These are phyloP conservation scores for Meredithiella fracta DNA, from an alignment of 2,329 filamentous ascomycete genomes.

Conservation along the genomic window DNA sequence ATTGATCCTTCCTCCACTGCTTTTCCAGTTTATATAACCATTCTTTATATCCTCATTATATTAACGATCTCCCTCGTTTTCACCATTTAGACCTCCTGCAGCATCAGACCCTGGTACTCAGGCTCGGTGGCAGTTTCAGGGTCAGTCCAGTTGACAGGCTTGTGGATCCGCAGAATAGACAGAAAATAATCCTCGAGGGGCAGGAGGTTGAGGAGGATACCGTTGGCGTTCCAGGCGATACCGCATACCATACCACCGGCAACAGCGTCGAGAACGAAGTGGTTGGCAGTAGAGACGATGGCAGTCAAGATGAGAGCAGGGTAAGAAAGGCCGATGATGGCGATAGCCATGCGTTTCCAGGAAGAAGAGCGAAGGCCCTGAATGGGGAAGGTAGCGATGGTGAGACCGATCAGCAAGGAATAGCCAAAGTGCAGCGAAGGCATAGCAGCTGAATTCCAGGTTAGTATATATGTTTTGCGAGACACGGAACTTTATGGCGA, in stretches of 20 bases:
- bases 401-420: conserved; percentile 55
- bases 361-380: conserved; percentile 33
- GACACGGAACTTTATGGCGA: neutral
- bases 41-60: neutral
- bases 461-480: neutral
- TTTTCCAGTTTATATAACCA: neutral
- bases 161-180: conserved; percentile 45
- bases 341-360: conserved; percentile 31
- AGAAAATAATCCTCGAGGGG: conserved; percentile 53
- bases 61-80: neutral
- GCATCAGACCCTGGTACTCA: conserved; percentile 19
- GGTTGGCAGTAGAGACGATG: conserved; percentile 57
- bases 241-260: conserved; percentile 49
- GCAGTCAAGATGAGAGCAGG: conserved; percentile 48
- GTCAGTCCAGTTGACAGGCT: conserved; percentile 33
- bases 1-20: neutral
- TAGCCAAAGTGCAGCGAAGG: conserved; percentile 62
- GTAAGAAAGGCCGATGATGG: conserved; percentile 41
- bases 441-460: conserved; percentile 44
- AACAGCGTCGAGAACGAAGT: conserved; percentile 55
- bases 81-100: conserved; percentile 15
- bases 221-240: conserved; percentile 43
- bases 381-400: conserved; percentile 49
- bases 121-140: conserved; percentile 23
- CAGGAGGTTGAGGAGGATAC: conserved; percentile 43